A percentile compares a stretch with the other conserved stretches of the same genome.
Conservation (phyloP, 148 eudicot genomes). For the Silene uniflora region DNA sequence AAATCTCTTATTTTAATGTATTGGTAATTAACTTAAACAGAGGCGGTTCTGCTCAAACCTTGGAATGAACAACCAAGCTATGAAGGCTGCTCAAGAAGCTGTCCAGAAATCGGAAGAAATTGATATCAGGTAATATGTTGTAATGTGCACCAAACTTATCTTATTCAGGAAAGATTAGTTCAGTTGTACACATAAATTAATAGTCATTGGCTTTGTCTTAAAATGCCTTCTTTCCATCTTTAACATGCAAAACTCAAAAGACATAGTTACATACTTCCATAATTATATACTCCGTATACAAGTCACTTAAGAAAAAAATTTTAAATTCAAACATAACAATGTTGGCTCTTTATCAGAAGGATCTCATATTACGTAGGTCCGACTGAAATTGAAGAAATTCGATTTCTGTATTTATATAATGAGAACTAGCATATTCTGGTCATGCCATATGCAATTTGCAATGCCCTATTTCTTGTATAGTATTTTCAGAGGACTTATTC, state of each 20-base stretch:
- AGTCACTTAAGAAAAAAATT: background rate
- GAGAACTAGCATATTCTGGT: too few relatives aligned
- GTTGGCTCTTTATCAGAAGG: background rate
- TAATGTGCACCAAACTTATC: background rate
- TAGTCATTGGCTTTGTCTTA: background rate
- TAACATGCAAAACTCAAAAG: background rate
- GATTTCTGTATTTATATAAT: background rate
- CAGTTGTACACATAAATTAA: too few relatives aligned
- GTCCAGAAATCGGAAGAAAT: conserved; percentile 36
- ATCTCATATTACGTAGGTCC: background rate
- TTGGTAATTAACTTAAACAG: conserved; percentile 29
- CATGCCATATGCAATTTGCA: background rate
- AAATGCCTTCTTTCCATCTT: background rate
- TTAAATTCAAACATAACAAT: background rate
- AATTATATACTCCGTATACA: background rate
- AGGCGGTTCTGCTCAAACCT: conserved; percentile 70
- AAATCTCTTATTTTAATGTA: conserved; percentile 1
- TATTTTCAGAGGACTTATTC: background rate
- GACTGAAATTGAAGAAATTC: background rate
- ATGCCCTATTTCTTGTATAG: background rate
- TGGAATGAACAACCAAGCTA: conserved; percentile 40
- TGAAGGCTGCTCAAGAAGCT: conserved; percentile 44
- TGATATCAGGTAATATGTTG: conserved; percentile 29
- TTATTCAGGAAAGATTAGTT: too few relatives aligned
- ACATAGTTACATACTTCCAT: background rate